These are phyloP conservation scores for Phialophora tarda DNA, from an alignment of 2,329 filamentous ascomycete species.

Conservation along the genomic window DNA sequence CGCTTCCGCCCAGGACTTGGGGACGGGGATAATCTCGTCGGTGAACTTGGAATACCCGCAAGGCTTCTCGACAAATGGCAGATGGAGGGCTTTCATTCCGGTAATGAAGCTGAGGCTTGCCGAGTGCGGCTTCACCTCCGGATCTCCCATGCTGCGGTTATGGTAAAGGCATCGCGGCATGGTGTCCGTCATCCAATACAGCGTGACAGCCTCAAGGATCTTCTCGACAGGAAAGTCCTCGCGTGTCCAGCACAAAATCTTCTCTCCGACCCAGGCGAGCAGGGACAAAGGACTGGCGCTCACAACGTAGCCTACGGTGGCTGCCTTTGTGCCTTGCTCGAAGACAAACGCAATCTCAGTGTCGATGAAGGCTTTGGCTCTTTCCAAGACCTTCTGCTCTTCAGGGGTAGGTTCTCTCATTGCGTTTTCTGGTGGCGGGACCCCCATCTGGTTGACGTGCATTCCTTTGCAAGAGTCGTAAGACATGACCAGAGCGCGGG, in stretches of 20 bases:
- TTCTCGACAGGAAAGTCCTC: constrained; percentile 42
- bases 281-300: constrained; percentile 61
- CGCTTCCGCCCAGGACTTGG: constrained; percentile 40
- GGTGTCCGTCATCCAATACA: constrained; percentile 49
- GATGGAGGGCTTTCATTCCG: no score
- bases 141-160: constrained; percentile 36
- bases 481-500: constrained; percentile 49
- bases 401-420: neutral
- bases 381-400: constrained; percentile 47
- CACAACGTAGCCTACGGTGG: constrained; percentile 62
- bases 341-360: constrained; percentile 57
- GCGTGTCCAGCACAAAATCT: constrained; percentile 47
- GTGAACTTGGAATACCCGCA: constrained; percentile 56
- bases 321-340: constrained; percentile 60
- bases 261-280: constrained; percentile 58
- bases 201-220: constrained; percentile 44
- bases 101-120: constrained; percentile 39
- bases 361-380: constrained; percentile 48
- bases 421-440: constrained; percentile 1
- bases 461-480: constrained; percentile 54
- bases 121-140: constrained; percentile 9
- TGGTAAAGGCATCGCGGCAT: constrained; percentile 45
- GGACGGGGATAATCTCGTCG: constrained; percentile 49
- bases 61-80: constrained; percentile 47
- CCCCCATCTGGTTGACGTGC: constrained; percentile 21